Conservation (phyloP, 805 yeast species). For the Myxozyma melibiosi region DNA sequence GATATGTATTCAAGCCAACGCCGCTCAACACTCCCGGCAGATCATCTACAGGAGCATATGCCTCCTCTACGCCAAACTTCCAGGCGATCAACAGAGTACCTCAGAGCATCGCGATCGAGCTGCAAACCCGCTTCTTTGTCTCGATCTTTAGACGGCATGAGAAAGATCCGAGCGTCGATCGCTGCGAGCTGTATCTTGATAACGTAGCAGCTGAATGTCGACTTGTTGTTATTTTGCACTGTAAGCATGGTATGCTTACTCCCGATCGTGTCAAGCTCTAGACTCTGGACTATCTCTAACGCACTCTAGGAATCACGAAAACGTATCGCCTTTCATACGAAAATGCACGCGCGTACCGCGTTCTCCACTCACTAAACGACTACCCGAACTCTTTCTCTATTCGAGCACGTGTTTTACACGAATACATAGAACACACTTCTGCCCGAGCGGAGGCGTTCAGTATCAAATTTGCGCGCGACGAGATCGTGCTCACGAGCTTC, state of each 20-base stretch:
- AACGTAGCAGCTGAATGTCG: conserved; percentile 16
- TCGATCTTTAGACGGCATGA: conserved; percentile 29
- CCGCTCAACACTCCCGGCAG: background rate
- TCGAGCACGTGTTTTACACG: conserved; percentile 14
- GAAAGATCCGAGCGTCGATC: conserved; percentile 21
- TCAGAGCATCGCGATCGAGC: conserved; percentile 8
- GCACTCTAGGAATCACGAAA: conserved; percentile 18
- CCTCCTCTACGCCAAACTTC: background rate
- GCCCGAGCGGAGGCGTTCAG: conserved; percentile 28
- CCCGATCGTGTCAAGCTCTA: background rate
- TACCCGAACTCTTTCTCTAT: conserved; percentile 19
- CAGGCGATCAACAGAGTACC: background rate
- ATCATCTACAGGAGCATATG: too few species aligned
- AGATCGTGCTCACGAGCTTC: conserved; percentile 20
- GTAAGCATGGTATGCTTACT: conserved; percentile 18
- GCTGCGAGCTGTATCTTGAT: conserved; percentile 24
- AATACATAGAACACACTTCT: conserved; percentile 31
- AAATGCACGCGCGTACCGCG: conserved; percentile 15
- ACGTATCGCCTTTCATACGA: conserved; percentile 25
- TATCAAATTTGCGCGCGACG: conserved; percentile 12
- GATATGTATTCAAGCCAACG: conserved; percentile 6
- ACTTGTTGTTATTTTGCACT: conserved; percentile 16
- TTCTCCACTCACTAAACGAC: conserved; percentile 25
- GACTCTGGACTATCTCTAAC: background rate
- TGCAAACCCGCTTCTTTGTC: conserved; percentile 23